Base-by-base conservation (phyloP, 2,329 filamentous ascomycete species). In the Massarina eburnea region DNA sequence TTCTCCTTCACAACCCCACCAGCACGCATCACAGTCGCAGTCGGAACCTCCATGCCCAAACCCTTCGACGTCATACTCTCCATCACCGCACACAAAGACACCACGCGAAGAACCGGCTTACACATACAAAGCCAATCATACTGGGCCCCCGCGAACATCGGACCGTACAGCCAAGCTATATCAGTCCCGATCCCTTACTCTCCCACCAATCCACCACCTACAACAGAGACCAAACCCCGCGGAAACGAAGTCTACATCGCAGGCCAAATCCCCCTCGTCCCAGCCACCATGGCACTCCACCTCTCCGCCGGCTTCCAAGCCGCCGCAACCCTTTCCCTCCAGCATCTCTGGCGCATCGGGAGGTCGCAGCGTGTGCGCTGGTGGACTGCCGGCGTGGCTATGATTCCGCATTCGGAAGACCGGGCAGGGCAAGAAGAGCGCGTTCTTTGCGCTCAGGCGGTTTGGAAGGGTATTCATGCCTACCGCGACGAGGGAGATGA, bases 121-220 rank as follows among this genome's bases (percentile, higher is more conserved):
- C 94, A 99, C 67, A 91, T 99, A 5, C 94, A 97, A 71, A 91
- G 88, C 3, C 79, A 89, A 30, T 95, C 90, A 9, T 97, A 97
- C 76, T 99, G 94, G 94, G 94, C 94, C 0, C 94, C 94, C 0
- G 92, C 94, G 17, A 97, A 97, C 63, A 97, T 99, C 43, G 94
- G 94, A 0, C 94, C 94, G 0, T 97, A 97, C 70, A 96, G 91
- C 45, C 94, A 99, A 73, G 90, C 91, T 3, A 83, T 94, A 39
- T 77, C 80, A 2, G 72, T 82, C 9, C 75, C 75, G 9, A 39
- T 69, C 9, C 66, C 3, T 43, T 71, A 29, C 15, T n/a, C n/a
- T n/a, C 9, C 29, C 37, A 10, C 35, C 35, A 10, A 37, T 39
- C 34, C 15, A 9, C 35, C 27, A 32, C 39, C 32, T 21, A 19